Base-by-base conservation (phyloP, 768 basidiomycete genomes). In the Cytidiella melzeri region DNA sequence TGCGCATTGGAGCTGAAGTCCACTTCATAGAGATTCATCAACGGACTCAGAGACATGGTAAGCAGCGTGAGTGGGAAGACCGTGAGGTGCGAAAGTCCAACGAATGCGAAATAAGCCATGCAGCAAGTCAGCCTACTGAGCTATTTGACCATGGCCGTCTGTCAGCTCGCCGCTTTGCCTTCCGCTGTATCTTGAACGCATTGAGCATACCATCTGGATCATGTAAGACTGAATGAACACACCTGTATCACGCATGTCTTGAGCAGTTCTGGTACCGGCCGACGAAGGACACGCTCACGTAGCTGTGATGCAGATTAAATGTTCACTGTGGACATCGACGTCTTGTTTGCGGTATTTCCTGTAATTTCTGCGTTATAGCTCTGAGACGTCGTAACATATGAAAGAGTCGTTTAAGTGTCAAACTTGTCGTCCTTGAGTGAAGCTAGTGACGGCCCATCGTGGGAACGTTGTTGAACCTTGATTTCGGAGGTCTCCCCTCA, bases 1-100 rank as follows among this genome's bases (percentile, higher is more conserved):
- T 55, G 54, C 11, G 59, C 46, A 51, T 64, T 64, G 23, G 63
- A 64, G 55, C 63, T 64, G 55, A 64, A 57, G n/a, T 64, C 63
- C 12, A 41, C 24, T 24, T 59, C 55, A 40, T 23, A 4, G n/a
- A 36, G 19, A 23, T 26, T 41, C 21, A 53, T 41, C 23, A 34
- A 38, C 19, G 44, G 34, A 18, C 15, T 34, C 37, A 47, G 24
- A 23, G 49, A 7, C 39, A 39, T 44, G n/a, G 48, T 38, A 9
- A 21, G 28, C 39, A 30, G 10, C 5, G 18, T 12, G 4, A 27
- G 5, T 45, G 45, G 28, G 45, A 30, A 19, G 46, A 41, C 19
- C 10, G 40, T 41, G 40, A 41, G 9, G 15, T 41, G 15, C 15
- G 10, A 19, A 41, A 34, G 30, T 34, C 9, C 30, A 34, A 15